Conservation (phyloP, 805 yeast genomes). For the Starmera caribaea region DNA sequence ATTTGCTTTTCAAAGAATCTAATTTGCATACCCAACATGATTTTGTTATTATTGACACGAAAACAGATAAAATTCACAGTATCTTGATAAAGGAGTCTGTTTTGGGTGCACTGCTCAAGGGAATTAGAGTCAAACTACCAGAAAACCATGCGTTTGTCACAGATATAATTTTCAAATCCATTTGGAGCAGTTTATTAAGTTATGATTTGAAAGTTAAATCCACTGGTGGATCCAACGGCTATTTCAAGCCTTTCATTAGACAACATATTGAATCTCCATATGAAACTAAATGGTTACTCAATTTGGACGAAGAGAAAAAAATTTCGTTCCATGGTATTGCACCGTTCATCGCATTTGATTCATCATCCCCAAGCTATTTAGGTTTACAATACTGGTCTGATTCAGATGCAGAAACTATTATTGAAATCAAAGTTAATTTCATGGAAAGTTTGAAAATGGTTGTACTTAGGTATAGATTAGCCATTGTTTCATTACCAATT, state of each 20-base stretch:
- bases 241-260: conserved; percentile 54
- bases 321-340: conserved; percentile 53
- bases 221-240: conserved; percentile 2
- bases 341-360: conserved; percentile 51
- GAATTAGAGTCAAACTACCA: conserved; percentile 27
- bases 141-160: conserved; percentile 33
- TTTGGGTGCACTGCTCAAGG: conserved; percentile 9
- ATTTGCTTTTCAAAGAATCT: too few relatives aligned
- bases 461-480: conserved; percentile 68
- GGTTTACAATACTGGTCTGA: conserved; percentile 41
- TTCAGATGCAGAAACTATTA: conserved; percentile 11
- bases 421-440: conserved; percentile 12
- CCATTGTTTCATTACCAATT: conserved; percentile 61
- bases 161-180: conserved; percentile 41
- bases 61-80: conserved; percentile 16
- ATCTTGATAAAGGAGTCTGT: conserved; percentile 15
- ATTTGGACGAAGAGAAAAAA: conserved; percentile 30
- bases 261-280: conserved; percentile 56
- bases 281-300: conserved; percentile 76
- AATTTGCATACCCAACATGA: background rate
- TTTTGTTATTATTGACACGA: conserved; percentile 29
- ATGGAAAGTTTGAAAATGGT: conserved; percentile 55
- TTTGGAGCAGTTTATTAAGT: conserved; percentile 54
- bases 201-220: conserved; percentile 28
- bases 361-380: conserved; percentile 15